These are phyloP conservation scores for Lasiodiplodia gonubiensis DNA, from an alignment of 2,329 filamentous ascomycete species.

Conservation along the genomic window DNA sequence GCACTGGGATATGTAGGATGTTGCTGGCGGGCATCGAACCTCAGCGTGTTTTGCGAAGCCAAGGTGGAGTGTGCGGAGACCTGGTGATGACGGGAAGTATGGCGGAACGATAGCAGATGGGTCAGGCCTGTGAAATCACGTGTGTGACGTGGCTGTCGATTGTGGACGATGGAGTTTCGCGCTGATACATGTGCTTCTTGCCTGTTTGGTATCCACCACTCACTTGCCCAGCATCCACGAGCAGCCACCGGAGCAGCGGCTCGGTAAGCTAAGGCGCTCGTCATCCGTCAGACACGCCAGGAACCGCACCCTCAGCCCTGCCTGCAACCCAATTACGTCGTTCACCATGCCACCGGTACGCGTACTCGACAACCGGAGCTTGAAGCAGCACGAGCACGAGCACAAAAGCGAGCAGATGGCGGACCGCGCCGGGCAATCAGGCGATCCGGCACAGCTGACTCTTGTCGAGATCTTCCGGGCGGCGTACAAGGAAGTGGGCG, in stretches of 20 bases:
- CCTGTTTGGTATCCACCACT: slow-evolving; percentile 9
- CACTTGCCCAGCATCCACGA: background rate
- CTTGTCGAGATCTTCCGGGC: slow-evolving; percentile 3
- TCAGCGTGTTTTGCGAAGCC: background rate
- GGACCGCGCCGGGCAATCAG: background rate
- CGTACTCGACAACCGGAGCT: background rate
- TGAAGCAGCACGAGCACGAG: background rate
- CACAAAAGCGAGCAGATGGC: background rate
- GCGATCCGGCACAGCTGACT: background rate
- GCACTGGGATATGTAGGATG: background rate
- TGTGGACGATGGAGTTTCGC: slow-evolving; percentile 3
- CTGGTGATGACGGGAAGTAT: background rate
- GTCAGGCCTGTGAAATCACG: slow-evolving; percentile 18
- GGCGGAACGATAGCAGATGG: background rate
- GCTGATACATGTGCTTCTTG: slow-evolving; percentile 22
- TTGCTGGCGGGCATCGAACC: background rate
- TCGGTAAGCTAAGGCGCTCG: slow-evolving; percentile 10
- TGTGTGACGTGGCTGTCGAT: slow-evolving; percentile 23
- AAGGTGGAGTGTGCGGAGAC: background rate
- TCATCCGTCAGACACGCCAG: background rate
- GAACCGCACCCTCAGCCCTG: background rate
- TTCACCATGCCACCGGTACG: background rate
- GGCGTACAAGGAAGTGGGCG: slow-evolving; percentile 13
- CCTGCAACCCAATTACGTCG: too few relatives aligned
- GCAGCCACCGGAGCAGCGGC: slow-evolving; percentile 18